These are phyloP conservation scores for Hymenotorrendiella dingleyae DNA, from an alignment of 2,329 filamentous ascomycete species.

Conservation along the genomic window DNA sequence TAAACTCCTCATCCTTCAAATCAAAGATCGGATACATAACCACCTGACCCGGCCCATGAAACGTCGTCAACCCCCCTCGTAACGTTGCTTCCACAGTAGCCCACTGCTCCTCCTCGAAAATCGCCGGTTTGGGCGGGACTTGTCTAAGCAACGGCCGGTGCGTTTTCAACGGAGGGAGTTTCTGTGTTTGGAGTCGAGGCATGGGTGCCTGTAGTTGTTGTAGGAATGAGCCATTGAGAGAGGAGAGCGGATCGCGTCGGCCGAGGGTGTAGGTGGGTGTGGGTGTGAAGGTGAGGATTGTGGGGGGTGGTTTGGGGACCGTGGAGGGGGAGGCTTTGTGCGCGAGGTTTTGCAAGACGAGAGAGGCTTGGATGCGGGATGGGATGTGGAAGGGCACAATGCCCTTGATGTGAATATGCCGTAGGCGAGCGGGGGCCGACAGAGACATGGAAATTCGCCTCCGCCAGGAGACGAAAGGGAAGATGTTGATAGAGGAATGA, in stretches of 20 bases:
- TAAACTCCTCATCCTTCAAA: conserved; percentile 41
- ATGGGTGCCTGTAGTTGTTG: conserved; percentile 14
- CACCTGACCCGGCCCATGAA: conserved; percentile 89
- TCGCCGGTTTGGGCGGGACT: conserved; percentile 14
- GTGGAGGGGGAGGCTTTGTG: conserved; percentile 43
- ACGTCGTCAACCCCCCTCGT: conserved; percentile 89
- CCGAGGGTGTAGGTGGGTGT: conserved; percentile 84
- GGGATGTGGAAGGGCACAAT: conserved; percentile 50
- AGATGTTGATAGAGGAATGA: background rate
- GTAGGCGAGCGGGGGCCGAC: conserved; percentile 32
- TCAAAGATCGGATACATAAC: conserved; percentile 93
- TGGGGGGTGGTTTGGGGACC: conserved; percentile 49
- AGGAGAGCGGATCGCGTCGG: conserved; percentile 54
- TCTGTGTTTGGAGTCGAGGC: background rate
- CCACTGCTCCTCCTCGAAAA: too few species aligned
- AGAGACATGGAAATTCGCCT: too few species aligned
- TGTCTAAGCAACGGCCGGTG: too few species aligned
- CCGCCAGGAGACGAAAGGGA: too few species aligned
- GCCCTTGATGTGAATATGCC: conserved; percentile 53
- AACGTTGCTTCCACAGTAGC: conserved; percentile 35
- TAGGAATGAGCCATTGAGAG: conserved; percentile 40
- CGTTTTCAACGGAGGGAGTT: too few species aligned
- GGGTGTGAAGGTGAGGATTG: conserved; percentile 77
- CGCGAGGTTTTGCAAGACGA: conserved; percentile 52
- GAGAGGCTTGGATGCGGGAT: conserved; percentile 47